These are phyloP conservation scores for Crucihimalaya himalaica DNA, from an alignment of 345 rosid genomes.

Conservation along the genomic window DNA sequence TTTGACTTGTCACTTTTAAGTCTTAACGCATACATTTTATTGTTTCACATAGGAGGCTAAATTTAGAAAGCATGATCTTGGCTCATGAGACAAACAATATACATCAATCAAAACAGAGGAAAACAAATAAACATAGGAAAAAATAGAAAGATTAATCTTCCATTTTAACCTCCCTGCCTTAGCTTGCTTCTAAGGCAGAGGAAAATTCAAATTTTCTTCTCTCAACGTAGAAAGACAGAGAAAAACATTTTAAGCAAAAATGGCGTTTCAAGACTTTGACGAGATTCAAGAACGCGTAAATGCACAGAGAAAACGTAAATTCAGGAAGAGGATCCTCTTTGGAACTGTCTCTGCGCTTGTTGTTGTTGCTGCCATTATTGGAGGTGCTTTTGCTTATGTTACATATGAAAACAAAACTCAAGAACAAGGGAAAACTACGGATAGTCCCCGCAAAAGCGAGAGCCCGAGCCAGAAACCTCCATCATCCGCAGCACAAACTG, in stretches of 20 bases:
- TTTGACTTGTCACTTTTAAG: not conserved
- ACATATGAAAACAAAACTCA: conserved; percentile 31
- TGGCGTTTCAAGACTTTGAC: conserved; percentile 93
- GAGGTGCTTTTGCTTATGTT: conserved; percentile 45
- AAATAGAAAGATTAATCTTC: conserved; percentile 13
- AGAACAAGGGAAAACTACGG: conserved; percentile 24
- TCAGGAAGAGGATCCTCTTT: conserved; percentile 49
- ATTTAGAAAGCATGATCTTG: conserved; percentile 25
- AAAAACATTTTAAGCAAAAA: conserved; percentile 26
- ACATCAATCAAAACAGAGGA: conserved; percentile 28
- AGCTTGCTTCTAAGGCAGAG: conserved; percentile 59
- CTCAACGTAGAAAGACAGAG: conserved; percentile 31
- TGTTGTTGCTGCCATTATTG: conserved; percentile 45
- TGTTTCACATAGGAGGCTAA: conserved; percentile 19
- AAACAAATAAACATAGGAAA: not conserved
- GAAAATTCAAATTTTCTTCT: conserved; percentile 32
- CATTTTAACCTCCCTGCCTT: conserved; percentile 53
- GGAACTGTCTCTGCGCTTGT: conserved; percentile 43
- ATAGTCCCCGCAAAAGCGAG: not conserved
- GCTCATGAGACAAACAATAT: conserved; percentile 25
- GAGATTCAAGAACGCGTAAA: conserved; percentile 63
- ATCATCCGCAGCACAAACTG: conserved; percentile 17
- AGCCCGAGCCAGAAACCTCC: conserved; percentile 27
- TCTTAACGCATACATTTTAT: not conserved
- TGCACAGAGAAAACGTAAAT: conserved; percentile 55